phyloP scores from a whole-genome alignment of 108 stramenopile genomes.

The Nannochloropsis salina region DNA sequence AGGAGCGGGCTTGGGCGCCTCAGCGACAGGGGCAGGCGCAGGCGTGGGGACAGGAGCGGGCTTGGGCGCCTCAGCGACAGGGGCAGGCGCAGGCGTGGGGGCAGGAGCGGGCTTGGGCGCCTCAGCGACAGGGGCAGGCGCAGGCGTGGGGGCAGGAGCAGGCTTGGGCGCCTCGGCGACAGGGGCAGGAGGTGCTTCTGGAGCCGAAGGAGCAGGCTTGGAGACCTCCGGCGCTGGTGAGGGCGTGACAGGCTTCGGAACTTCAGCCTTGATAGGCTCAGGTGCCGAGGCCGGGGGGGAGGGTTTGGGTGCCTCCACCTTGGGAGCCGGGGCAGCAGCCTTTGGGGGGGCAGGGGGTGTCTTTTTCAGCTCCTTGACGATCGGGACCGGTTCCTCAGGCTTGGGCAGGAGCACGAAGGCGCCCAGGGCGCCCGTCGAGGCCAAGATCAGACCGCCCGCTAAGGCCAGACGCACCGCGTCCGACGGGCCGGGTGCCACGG shows the following conservation, averaged over 20 bases:
- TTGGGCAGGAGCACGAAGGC: background rate
- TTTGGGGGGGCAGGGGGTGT: background rate
- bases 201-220: background rate
- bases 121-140: background rate
- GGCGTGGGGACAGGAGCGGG: background rate
- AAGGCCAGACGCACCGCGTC: background rate
- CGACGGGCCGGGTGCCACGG: background rate
- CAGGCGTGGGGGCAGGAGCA: background rate
- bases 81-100: background rate
- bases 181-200: background rate
- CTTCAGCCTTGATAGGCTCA: too few relatives aligned
- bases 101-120: background rate
- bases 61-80: background rate
- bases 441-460: background rate
- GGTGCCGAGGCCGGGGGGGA: too few relatives aligned
- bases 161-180: background rate
- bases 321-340: background rate
- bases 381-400: background rate
- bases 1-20: background rate
- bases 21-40: background rate
- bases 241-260: too few relatives aligned
- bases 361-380: constrained; percentile 7
- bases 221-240: background rate
- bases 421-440: background rate
- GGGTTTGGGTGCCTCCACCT: background rate